Conservation (phyloP, 306 rosid genomes). For the Carpinus fangiana region DNA sequence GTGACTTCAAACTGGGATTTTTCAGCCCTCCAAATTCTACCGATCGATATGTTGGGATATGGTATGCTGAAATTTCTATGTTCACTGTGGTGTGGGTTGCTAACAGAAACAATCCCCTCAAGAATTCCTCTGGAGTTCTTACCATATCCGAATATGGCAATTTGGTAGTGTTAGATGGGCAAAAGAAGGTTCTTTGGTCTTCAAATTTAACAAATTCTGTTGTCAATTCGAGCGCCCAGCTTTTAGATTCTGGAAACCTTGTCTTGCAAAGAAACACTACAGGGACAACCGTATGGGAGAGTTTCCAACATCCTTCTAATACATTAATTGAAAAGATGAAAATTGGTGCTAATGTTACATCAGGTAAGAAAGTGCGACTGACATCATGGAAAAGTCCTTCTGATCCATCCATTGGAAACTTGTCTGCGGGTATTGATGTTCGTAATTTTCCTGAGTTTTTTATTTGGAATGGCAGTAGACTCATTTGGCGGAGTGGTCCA, state of each 20-base stretch:
- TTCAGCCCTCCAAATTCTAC: conserved; percentile 26
- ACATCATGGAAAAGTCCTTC: no score
- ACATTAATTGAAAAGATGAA: no score
- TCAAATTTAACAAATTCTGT: conserved; percentile 31
- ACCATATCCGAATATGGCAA: conserved; percentile 21
- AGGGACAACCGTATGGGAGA: conserved; percentile 35
- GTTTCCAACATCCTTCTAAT: conserved; percentile 23
- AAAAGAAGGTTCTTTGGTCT: conserved; percentile 32
- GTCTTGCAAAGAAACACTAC: conserved; percentile 26
- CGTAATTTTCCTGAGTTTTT: no score
- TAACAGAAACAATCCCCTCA: conserved; percentile 33
- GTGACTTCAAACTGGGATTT: conserved; percentile 39
- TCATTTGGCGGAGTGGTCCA: no score
- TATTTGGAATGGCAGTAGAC: no score
- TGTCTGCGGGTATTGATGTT: no score
- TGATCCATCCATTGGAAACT: no score
- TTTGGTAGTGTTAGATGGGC: conserved; percentile 12
- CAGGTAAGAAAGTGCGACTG: no score
- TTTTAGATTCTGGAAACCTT: conserved; percentile 38
- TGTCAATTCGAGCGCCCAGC: conserved; percentile 20
- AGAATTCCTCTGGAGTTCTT: conserved; percentile 29
- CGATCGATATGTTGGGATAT: conserved; percentile 1
- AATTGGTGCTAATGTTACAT: no score
- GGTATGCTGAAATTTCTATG: conserved; percentile 26
- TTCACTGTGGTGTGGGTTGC: conserved; percentile 42